Percentiles rank a stretch among this genome's conserved stretches.
These are phyloP conservation scores for Arabidopsis arenosa DNA, from an alignment of 345 rosid species.

Conservation along the genomic window DNA sequence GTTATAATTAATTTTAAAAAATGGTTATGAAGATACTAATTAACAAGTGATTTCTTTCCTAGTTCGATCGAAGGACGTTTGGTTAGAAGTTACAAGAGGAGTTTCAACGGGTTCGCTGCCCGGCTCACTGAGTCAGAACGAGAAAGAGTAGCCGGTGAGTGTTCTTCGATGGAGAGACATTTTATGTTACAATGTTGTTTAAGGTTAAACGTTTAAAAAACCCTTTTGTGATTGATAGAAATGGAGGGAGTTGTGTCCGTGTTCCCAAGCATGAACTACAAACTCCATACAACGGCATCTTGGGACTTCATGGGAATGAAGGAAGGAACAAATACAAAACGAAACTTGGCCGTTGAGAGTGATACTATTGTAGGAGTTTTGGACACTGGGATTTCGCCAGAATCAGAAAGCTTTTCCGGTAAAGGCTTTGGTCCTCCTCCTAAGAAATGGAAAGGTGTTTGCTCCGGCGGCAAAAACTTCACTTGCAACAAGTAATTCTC, in stretches of 20 bases:
- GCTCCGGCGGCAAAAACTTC: conserved; percentile 52
- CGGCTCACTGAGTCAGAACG: conserved; percentile 55
- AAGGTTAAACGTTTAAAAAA: not conserved
- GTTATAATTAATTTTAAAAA: not conserved
- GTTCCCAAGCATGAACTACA: conserved; percentile 46
- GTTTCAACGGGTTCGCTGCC: conserved; percentile 71
- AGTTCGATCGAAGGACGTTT: conserved; percentile 45
- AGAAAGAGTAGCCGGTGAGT: conserved; percentile 48
- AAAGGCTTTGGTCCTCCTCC: conserved; percentile 56
- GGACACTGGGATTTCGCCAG: conserved; percentile 55
- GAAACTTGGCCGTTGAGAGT: conserved; percentile 26
- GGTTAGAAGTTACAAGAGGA: conserved; percentile 59
- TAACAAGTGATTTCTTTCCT: not conserved
- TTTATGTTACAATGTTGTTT: not conserved
- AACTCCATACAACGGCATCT: conserved; percentile 55
- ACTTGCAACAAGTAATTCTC: conserved; percentile 58
- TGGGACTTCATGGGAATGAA: conserved; percentile 64
- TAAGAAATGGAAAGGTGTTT: conserved; percentile 60
- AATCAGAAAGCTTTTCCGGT: conserved; percentile 51
- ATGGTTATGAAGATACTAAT: not conserved
- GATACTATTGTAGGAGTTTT: conserved; percentile 47
- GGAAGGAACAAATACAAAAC: conserved; percentile 1
- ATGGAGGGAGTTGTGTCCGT: conserved; percentile 56
- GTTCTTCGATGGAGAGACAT: not conserved
- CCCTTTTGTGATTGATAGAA: conserved; percentile 28